A percentile compares a stretch with the other conserved stretches of the same genome.
Evolutionary conservation across 1,284 basidiomycete genomes (phyloP).

Genomic region (Papiliotrema laurentii): DNA sequence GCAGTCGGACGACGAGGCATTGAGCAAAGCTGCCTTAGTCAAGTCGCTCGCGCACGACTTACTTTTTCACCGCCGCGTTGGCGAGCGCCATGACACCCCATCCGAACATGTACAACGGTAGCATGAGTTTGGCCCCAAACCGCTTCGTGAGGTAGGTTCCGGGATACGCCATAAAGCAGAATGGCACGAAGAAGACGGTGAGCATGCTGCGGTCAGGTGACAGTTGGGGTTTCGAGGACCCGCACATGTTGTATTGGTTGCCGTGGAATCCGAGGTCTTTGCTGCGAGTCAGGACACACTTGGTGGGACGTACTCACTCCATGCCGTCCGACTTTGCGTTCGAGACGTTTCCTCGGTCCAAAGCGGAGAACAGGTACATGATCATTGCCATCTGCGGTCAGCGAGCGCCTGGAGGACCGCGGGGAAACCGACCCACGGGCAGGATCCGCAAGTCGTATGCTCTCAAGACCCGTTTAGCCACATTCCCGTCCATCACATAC

Average conservation of each 20-base stretch:
- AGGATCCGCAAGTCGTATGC: constrained; percentile 13
- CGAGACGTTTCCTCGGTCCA: constrained; percentile 31
- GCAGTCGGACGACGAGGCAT: constrained; percentile 14
- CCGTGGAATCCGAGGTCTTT: constrained; percentile 22
- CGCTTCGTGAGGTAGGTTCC: constrained; percentile 22
- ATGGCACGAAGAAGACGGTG: constrained; percentile 20
- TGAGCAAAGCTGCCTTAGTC: constrained; percentile 17
- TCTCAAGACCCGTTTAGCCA: constrained; percentile 6
- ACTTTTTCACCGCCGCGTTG: too few species aligned
- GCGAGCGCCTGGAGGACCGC: too few species aligned
- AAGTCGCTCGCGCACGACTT: too few species aligned
- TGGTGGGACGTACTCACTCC: too few species aligned
- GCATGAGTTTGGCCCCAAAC: constrained; percentile 19
- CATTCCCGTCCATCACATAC: constrained; percentile 6
- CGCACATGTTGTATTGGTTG: constrained; percentile 20
- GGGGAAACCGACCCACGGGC: constrained; percentile 1
- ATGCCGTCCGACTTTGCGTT: constrained; percentile 33
- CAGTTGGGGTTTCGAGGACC: too few species aligned
- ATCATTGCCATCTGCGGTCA: too few species aligned
- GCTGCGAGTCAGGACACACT: too few species aligned
- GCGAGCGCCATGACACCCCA: constrained; percentile 24
- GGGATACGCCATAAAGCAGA: constrained; percentile 15
- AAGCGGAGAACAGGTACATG: constrained; percentile 27
- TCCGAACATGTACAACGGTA: constrained; percentile 25
- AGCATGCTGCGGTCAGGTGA: too few species aligned